These are phyloP conservation scores for Colletotrichum melonis DNA, from an alignment of 2,329 filamentous ascomycete species.

Conservation along the genomic window DNA sequence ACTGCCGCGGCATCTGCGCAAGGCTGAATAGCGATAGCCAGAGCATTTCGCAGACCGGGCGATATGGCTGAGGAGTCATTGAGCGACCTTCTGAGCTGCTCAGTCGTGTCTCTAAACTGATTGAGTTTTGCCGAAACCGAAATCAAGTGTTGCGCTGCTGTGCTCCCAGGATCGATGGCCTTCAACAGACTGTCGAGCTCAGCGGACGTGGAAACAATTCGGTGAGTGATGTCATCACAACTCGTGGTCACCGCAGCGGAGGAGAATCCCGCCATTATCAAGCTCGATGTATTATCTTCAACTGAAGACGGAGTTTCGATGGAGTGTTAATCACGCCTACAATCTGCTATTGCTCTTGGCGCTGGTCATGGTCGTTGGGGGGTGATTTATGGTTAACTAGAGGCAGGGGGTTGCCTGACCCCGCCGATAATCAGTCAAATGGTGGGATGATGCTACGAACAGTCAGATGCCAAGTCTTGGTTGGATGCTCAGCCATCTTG, in stretches of 20 bases:
- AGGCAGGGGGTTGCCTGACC: not conserved
- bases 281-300: not conserved
- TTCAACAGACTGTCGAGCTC: conserved; percentile 45
- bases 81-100: conserved; percentile 42
- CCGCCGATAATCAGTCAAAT: conserved; percentile 3
- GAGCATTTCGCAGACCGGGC: conserved; percentile 41
- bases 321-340: not conserved
- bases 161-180: conserved; percentile 29
- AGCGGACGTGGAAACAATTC: conserved; percentile 41
- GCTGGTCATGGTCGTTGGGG: not conserved
- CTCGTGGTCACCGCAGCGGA: conserved; percentile 46
- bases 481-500: not conserved
- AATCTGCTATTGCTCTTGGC: not conserved
- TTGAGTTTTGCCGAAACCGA: conserved; percentile 40
- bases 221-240: conserved; percentile 45
- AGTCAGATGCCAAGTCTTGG: not conserved
- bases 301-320: not conserved
- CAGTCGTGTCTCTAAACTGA: conserved; percentile 40
- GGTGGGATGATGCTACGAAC: conserved; percentile 12
- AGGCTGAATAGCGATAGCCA: conserved; percentile 42
- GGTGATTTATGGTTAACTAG: conserved; percentile 28
- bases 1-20: conserved; percentile 45
- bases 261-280: conserved; percentile 48
- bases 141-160: conserved; percentile 37
- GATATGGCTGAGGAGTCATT: conserved; percentile 42